These are phyloP conservation scores for Entomortierella chlamydospora DNA, from an alignment of 192 early-diverging fungal genomes.

Conservation along the genomic window DNA sequence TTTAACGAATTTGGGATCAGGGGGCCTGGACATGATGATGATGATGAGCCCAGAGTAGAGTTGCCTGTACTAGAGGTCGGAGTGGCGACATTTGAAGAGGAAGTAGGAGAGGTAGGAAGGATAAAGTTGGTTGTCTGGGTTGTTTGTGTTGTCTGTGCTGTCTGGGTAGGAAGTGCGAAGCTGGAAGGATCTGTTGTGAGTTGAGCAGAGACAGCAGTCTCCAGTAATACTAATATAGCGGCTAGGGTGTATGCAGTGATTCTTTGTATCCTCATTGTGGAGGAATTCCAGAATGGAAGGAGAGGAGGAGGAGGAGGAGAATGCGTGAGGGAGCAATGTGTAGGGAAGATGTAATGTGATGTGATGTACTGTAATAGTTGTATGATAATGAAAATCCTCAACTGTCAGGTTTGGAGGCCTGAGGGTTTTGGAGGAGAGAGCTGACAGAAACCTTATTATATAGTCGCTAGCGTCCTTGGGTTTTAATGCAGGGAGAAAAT, in stretches of 20 bases:
- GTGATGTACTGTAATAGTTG: too few species aligned
- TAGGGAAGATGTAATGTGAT: not conserved
- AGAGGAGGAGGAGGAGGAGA: not conserved
- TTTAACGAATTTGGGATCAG: conserved; percentile 25
- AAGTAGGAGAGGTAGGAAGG: conserved; percentile 6
- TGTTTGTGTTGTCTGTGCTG: not conserved
- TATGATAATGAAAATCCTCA: too few species aligned
- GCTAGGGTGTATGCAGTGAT: not conserved
- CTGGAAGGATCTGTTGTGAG: not conserved
- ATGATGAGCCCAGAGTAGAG: not conserved
- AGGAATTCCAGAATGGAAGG: too few species aligned
- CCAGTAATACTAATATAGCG: too few species aligned
- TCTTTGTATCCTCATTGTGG: conserved; percentile 12
- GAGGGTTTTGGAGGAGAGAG: too few species aligned
- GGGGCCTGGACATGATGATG: conserved; percentile 34
- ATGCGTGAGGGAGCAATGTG: not conserved
- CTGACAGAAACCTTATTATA: too few species aligned
- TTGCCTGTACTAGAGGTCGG: conserved; percentile 3
- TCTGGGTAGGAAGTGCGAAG: not conserved
- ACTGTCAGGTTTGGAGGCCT: too few species aligned
- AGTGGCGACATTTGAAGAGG: not conserved
- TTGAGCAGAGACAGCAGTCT: conserved; percentile 9
- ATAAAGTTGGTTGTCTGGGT: conserved; percentile 21
- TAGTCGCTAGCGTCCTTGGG: too few species aligned
- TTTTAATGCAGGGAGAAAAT: too few species aligned